phyloP scores from a whole-genome alignment of 129 eudicot genomes.

The Artemisia argyi region DNA sequence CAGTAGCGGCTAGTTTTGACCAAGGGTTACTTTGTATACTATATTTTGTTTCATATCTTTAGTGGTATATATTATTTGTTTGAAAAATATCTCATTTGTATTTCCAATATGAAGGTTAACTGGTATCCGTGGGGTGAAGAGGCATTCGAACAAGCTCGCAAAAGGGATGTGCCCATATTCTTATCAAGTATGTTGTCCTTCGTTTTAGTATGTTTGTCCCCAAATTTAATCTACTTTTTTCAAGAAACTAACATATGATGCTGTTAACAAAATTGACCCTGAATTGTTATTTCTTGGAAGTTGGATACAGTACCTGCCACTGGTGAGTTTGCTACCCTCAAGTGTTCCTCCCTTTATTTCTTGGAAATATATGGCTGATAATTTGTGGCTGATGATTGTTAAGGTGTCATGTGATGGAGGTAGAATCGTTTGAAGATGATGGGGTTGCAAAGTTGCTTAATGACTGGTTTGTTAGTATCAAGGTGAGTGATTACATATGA shows the following conservation, averaged over 20 bases:
- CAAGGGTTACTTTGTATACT: neutral
- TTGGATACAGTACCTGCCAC: constrained; percentile 99
- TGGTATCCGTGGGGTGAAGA: constrained; percentile 99
- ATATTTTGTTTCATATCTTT: neutral
- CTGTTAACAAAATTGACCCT: constrained; percentile 15
- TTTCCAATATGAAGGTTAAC: constrained; percentile 56
- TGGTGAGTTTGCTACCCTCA: constrained; percentile 59
- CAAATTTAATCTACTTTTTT: neutral
- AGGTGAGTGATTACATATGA: constrained; percentile 43
- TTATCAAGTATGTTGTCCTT: constrained; percentile 62
- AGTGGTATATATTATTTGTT: constrained; percentile 5
- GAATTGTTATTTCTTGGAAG: constrained; percentile 46
- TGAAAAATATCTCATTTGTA: constrained; percentile 9
- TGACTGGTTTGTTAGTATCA: constrained; percentile 91
- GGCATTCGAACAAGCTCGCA: constrained; percentile 84
- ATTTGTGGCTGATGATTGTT: constrained; percentile 12
- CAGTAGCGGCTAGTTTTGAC: constrained; percentile 4
- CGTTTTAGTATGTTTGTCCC: neutral
- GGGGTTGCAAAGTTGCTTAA: constrained; percentile 82
- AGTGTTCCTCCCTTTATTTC: too few relatives aligned
- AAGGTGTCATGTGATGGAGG: constrained; percentile 99
- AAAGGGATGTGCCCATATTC: constrained; percentile 88
- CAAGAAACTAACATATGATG: constrained; percentile 19
- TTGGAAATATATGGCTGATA: constrained; percentile 14
- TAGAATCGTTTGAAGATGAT: constrained; percentile 92